phyloP scores from a whole-genome alignment of 2,329 filamentous ascomycete genomes.

The Xylariales sp. region DNA sequence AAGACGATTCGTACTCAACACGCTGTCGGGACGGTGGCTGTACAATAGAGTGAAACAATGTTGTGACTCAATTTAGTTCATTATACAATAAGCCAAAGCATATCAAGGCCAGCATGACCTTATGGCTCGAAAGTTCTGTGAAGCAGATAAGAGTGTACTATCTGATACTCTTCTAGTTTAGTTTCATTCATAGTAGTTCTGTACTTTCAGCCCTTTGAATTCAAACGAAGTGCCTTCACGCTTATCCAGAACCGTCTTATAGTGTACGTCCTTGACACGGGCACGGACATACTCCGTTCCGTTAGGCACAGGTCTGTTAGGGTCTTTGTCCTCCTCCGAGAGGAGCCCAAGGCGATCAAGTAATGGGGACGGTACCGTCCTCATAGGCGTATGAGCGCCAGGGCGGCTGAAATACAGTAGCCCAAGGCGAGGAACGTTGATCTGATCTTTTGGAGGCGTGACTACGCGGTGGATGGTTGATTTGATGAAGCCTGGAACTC shows the following conservation, averaged over 20 bases:
- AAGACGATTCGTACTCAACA: no score
- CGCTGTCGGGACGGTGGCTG: no score
- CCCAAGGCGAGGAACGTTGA: conserved; percentile 17
- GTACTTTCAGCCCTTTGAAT: conserved; percentile 29
- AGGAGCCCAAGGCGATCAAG: conserved; percentile 33
- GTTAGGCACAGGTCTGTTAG: conserved; percentile 27
- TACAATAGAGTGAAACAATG: no score
- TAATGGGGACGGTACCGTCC: conserved; percentile 29
- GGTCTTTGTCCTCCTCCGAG: conserved; percentile 33
- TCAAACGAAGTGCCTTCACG: conserved; percentile 39
- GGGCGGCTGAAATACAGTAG: conserved; percentile 23
- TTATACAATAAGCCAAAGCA: no score
- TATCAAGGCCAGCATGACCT: no score
- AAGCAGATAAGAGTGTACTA: no score
- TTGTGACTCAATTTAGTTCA: no score
- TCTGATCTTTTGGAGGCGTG: conserved; percentile 21
- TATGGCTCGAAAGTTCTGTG: no score
- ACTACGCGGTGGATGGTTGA: conserved; percentile 23
- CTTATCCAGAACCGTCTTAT: conserved; percentile 38
- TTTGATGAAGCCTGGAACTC: conserved; percentile 20
- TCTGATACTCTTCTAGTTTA: no score
- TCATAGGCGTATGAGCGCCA: conserved; percentile 25
- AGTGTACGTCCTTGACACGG: conserved; percentile 40
- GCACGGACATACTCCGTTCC: conserved; percentile 42
- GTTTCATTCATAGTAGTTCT: conserved; percentile 20